phyloP scores from a whole-genome alignment of 2,329 filamentous ascomycete genomes.

The Xylaria sp. region DNA sequence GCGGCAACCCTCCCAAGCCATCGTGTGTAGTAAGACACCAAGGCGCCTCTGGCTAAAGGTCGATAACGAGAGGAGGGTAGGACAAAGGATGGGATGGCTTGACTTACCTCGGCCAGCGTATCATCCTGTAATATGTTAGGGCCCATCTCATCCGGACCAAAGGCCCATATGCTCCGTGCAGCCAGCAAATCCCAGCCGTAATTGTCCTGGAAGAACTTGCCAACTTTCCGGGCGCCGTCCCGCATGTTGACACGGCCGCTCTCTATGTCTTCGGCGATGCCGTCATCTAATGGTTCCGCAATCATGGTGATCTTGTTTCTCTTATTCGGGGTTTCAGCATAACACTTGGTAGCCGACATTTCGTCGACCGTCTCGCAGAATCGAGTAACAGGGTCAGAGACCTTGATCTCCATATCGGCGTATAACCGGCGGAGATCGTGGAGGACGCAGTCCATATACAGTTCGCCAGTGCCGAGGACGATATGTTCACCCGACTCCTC shows the following conservation, averaged over 20 bases:
- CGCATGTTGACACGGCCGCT: constrained; percentile 88
- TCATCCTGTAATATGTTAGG: constrained; percentile 98
- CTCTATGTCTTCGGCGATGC: constrained; percentile 95
- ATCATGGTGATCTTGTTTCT: constrained; percentile 99
- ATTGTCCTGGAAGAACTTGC: constrained; percentile 96
- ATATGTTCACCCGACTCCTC: constrained; percentile 98
- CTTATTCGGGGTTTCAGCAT: constrained; percentile 97
- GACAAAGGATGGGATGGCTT: constrained; percentile 21
- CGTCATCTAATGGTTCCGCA: constrained; percentile 92
- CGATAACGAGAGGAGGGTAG: constrained; percentile 26
- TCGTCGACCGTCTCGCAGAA: constrained; percentile 99
- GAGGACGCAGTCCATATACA: constrained; percentile 99
- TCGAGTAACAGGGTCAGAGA: constrained; percentile 95
- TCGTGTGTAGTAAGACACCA: constrained; percentile 44
- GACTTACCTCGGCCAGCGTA: constrained; percentile 82
- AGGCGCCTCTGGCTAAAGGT: constrained; percentile 31
- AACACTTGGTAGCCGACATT: constrained; percentile 97
- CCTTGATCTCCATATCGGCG: constrained; percentile 99
- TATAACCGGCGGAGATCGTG: constrained; percentile 94
- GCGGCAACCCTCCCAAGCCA: constrained; percentile 38
- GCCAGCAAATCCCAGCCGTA: constrained; percentile 97
- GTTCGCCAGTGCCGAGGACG: constrained; percentile 90
- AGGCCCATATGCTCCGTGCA: constrained; percentile 96
- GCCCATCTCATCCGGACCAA: constrained; percentile 93
- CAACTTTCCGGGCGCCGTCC: constrained; percentile 90